Conservation (phyloP, 345 rosid genomes). For the Erodium maritimum region DNA sequence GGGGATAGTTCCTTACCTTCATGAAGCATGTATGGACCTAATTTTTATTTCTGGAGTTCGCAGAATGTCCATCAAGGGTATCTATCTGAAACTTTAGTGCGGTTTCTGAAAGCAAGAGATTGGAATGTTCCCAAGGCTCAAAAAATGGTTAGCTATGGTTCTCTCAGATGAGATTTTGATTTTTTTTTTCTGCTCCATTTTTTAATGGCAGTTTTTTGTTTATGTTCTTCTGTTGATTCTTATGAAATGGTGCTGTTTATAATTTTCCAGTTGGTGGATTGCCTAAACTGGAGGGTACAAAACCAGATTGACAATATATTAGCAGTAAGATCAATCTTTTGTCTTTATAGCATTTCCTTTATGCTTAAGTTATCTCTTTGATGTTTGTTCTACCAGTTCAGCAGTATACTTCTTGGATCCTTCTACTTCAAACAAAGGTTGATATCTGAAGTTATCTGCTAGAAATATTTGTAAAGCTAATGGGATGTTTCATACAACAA, state of each 20-base stretch:
- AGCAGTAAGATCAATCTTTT: constrained; percentile 36
- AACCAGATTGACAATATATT: constrained; percentile 72
- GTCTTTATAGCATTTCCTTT: neutral
- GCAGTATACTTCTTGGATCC: neutral
- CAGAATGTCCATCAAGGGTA: constrained; percentile 73
- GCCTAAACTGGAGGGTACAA: constrained; percentile 78
- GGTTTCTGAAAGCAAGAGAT: constrained; percentile 71
- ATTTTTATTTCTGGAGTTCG: constrained; percentile 7
- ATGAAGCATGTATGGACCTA: constrained; percentile 1
- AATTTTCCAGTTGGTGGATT: constrained; percentile 62
- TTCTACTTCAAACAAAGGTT: constrained; percentile 3
- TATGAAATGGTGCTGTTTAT: constrained; percentile 2
- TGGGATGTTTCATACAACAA: too few species aligned
- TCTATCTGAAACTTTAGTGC: constrained; percentile 38
- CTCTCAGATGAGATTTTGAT: neutral
- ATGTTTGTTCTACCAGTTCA: neutral
- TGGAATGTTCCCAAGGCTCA: constrained; percentile 60
- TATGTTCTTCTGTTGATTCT: neutral
- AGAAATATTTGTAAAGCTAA: neutral
- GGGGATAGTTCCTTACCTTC: neutral
- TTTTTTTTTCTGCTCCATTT: neutral
- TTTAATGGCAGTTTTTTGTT: neutral
- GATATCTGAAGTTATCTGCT: neutral
- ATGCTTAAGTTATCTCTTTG: neutral
- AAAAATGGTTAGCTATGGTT: constrained; percentile 44